Evolutionary conservation across 352 stramenopile genomes (phyloP), one percentile per base, ranked within the genome.

Genomic region (Pythium volutum): DNA sequence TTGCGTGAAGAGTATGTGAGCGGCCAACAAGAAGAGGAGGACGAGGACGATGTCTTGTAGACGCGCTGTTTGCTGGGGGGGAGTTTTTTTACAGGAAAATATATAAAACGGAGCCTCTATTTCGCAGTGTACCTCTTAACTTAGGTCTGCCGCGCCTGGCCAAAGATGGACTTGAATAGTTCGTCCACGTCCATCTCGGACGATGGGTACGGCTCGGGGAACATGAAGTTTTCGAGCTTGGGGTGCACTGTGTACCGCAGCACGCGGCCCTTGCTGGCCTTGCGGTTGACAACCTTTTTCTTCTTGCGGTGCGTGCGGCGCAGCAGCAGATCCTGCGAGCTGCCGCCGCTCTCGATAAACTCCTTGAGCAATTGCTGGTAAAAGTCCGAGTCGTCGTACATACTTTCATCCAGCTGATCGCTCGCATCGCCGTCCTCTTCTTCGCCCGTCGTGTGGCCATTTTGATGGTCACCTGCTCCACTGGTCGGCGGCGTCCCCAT

Each of bases 161-260:
- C 85, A 52, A 95, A 95, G 45, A 94, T 70, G 51, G 87, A 95
- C 46, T 79, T 81, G 64, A 93, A 93, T 18, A 95, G 77, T 67
- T 95, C 87, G 46, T 89, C 79, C 11, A 89, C 73, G 57, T 95
- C 84, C 73, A 95, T 91, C 51, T 87, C 78, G 14, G 83, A 74
- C 38, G 74, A 77, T 7, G 77, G 75, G 54, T 89, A 89, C 64
- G 87, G 87, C 49, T 94, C 83, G 0, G 87, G 87, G 57, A 94
- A 95, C 87, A 94, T 95, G 47, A 95, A 95, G 68, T 95, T 93
- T 62, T 95, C 84, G 25, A 95, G 76, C 71, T 95, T 95, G 0
- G 87, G 83, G 67, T 93, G 83, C 31, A 94, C 84, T 11, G 74
- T 89, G 74, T 90, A 95, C 56, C 85, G 84, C 51, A 95, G 62